Conservation (phyloP, 2,329 filamentous ascomycete species). For the Fusarium sp. region DNA sequence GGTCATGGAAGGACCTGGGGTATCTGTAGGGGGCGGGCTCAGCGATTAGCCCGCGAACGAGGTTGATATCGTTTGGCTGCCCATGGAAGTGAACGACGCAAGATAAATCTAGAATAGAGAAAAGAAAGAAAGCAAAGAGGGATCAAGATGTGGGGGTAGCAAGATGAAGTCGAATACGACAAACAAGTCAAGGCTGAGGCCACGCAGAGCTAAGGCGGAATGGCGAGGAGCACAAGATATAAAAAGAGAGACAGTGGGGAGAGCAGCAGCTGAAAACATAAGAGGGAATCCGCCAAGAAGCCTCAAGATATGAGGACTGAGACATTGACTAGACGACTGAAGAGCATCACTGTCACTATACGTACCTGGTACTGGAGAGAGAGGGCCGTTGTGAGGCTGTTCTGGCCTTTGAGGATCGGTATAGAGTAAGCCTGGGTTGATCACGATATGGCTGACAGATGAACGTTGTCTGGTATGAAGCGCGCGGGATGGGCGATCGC, state of each 20-base stretch:
- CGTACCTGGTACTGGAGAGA: slow-evolving; percentile 71
- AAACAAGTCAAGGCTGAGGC: slow-evolving; percentile 13
- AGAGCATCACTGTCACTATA: slow-evolving; percentile 35
- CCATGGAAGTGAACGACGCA: slow-evolving; percentile 28
- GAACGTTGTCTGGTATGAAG: slow-evolving; percentile 67
- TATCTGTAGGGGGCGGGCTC: slow-evolving; percentile 58
- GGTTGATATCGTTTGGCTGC: slow-evolving; percentile 22
- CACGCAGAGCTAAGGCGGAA: slow-evolving; percentile 7
- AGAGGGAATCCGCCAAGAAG: slow-evolving; percentile 24
- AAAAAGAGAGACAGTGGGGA: slow-evolving; percentile 29
- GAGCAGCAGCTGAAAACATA: slow-evolving; percentile 22
- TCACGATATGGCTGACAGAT: slow-evolving; percentile 55
- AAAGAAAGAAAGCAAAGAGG: slow-evolving; percentile 1
- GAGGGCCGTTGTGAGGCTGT: slow-evolving; percentile 47
- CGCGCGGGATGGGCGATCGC: slow-evolving; percentile 61
- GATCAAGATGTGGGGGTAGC: background rate
- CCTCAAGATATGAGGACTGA: slow-evolving; percentile 35
- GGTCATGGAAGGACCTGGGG: slow-evolving; percentile 76
- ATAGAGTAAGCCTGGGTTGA: slow-evolving; percentile 50
- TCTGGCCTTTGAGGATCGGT: slow-evolving; percentile 51
- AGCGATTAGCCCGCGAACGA: slow-evolving; percentile 47
- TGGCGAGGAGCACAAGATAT: slow-evolving; percentile 12
- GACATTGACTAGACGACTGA: slow-evolving; percentile 37
- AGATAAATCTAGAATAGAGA: slow-evolving; percentile 7
- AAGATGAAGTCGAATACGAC: slow-evolving; percentile 17